A percentile compares a stretch with the other conserved stretches of the same genome.
Evolutionary conservation across 495 filamentous ascomycete genomes (phyloP).

Genomic region (Penicillium steckii): DNA sequence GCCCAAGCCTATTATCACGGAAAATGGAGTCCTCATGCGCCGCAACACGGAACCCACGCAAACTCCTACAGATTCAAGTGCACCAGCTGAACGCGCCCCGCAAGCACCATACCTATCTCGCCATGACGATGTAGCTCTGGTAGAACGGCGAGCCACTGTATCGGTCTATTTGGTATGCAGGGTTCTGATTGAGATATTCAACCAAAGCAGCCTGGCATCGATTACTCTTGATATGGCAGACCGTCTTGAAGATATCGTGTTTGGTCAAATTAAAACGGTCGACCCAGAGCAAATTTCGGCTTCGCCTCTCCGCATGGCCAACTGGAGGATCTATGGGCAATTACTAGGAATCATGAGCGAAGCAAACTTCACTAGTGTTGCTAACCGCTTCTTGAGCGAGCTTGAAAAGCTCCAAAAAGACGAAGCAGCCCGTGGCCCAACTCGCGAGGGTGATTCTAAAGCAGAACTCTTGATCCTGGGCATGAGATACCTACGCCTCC

Average conservation of each 20-base stretch:
- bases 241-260: constrained; percentile 90
- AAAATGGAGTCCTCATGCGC: constrained; percentile 44
- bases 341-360: constrained; percentile 93
- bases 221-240: constrained; percentile 88
- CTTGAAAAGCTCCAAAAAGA: constrained; percentile 75
- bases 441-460: constrained; percentile 70
- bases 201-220: constrained; percentile 76
- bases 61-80: constrained; percentile 22
- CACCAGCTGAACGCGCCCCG: constrained; percentile 24
- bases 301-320: constrained; percentile 81
- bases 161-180: constrained; percentile 95
- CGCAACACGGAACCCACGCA: constrained; percentile 57
- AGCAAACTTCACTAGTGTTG: constrained; percentile 80
- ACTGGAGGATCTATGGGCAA: constrained; percentile 92
- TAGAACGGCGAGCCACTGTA: constrained; percentile 83
- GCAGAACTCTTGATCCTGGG: constrained; percentile 82
- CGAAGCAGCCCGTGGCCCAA: constrained; percentile 61
- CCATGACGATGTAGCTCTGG: constrained; percentile 68
- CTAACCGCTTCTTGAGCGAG: constrained; percentile 75
- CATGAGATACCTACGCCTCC: constrained; percentile 84
- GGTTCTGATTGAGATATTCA: constrained; percentile 90
- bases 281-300: constrained; percentile 77
- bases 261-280: constrained; percentile 83
- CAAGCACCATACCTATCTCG: constrained; percentile 46
- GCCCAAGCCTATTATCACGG: constrained; percentile 27